Percentiles rank a stretch among this genome's conserved stretches.
Conservation (phyloP, 2,329 filamentous ascomycete species). For the Aspergillus sp. region DNA sequence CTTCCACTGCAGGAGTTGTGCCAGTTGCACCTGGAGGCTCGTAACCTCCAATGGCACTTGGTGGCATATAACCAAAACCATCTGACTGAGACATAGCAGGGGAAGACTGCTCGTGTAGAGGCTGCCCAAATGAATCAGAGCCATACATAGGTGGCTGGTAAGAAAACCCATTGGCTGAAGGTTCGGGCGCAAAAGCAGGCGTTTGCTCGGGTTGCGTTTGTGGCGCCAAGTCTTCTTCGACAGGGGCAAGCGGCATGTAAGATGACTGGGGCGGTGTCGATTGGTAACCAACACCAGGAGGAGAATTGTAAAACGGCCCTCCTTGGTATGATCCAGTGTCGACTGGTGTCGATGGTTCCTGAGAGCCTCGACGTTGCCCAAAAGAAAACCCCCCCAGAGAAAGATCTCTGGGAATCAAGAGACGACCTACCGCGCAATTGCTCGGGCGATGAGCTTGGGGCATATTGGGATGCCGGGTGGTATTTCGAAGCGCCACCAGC, state of each 20-base stretch:
- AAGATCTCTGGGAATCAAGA: slow-evolving; percentile 42
- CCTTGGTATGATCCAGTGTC: slow-evolving; percentile 30
- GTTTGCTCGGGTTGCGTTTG: slow-evolving; percentile 19
- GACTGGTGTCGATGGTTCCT: slow-evolving; percentile 30
- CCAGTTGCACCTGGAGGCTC: slow-evolving; percentile 36
- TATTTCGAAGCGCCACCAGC: slow-evolving; percentile 36
- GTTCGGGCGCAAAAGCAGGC: background rate
- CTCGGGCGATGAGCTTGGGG: slow-evolving; percentile 49
- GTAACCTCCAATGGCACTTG: slow-evolving; percentile 23
- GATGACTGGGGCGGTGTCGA: slow-evolving; percentile 33
- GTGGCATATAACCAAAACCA: slow-evolving; percentile 31
- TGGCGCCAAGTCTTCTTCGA: slow-evolving; percentile 30
- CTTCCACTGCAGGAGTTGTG: slow-evolving; percentile 26
- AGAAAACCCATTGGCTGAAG: slow-evolving; percentile 18
- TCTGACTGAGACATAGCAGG: slow-evolving; percentile 16
- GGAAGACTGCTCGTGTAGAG: slow-evolving; percentile 13
- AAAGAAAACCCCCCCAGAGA: slow-evolving; percentile 22
- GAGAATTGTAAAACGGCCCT: slow-evolving; percentile 26
- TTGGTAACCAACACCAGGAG: slow-evolving; percentile 27
- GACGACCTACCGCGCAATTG: slow-evolving; percentile 47
- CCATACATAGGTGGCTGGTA: slow-evolving; percentile 18
- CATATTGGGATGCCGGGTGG: slow-evolving; percentile 40
- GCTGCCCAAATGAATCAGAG: slow-evolving; percentile 15
- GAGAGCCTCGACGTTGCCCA: slow-evolving; percentile 31
- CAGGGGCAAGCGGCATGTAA: slow-evolving; percentile 36